phyloP scores from a whole-genome alignment of 1,284 basidiomycete species.

The Cutaneotrichosporon sp. region DNA sequence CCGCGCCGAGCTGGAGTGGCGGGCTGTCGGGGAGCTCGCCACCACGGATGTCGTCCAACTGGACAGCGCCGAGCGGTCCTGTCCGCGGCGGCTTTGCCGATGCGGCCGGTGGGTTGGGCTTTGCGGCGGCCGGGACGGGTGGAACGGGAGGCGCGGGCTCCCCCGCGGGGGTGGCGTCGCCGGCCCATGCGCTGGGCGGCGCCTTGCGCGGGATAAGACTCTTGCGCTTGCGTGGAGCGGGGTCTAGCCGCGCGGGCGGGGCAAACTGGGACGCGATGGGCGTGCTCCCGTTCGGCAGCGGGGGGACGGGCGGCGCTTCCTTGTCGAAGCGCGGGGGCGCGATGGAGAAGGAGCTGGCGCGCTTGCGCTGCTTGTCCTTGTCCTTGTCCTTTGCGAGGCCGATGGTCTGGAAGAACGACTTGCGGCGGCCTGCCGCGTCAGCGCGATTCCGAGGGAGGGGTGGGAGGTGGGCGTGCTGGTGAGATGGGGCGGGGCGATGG shows the following conservation, averaged over 20 bases:
- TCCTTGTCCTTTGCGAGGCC: neutral
- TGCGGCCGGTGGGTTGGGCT: neutral
- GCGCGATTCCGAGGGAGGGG: neutral
- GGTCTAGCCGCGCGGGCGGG: neutral
- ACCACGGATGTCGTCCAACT: neutral
- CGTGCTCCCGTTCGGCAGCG: neutral
- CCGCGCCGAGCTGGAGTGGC: neutral
- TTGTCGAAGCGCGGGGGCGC: neutral
- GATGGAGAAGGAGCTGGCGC: neutral
- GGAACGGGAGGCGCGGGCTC: neutral
- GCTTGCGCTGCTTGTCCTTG: neutral
- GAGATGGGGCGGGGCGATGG: neutral
- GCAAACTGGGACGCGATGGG: neutral
- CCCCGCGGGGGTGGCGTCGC: neutral
- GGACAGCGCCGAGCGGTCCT: neutral
- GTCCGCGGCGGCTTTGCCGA: neutral
- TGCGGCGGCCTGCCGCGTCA: slow-evolving; percentile 11
- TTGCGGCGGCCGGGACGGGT: neutral
- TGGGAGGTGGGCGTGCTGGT: neutral
- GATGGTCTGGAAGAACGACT: slow-evolving; percentile 13
- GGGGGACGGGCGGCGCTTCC: slow-evolving; percentile 7
- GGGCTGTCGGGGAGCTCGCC: neutral
- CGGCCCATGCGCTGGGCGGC: slow-evolving; percentile 6
- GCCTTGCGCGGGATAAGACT: slow-evolving; percentile 3
- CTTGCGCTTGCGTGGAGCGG: neutral